Evolutionary conservation across 164 flowering plant genomes (phyloP).

Genomic region (Stephania cephalantha): DNA sequence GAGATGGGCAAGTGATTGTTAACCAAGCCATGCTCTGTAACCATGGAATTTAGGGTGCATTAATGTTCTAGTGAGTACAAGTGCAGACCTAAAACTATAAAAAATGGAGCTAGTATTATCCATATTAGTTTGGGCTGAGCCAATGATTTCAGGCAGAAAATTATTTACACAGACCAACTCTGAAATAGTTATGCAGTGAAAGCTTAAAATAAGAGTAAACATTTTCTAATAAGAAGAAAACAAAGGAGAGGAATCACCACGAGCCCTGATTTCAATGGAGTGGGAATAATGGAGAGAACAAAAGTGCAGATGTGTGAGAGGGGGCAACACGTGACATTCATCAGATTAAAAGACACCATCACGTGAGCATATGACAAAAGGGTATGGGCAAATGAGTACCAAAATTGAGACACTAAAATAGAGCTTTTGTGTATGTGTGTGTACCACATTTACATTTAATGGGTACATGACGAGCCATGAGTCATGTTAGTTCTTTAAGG

Average conservation of each 20-base stretch:
- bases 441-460: not conserved
- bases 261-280: not conserved
- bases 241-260: not conserved
- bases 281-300: not conserved
- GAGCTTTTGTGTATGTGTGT: not conserved
- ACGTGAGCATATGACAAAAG: constrained; percentile 16
- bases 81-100: not conserved
- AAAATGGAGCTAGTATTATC: not conserved
- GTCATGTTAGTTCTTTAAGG: not conserved
- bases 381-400: constrained; percentile 3
- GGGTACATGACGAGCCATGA: constrained; percentile 1
- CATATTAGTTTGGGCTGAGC: not conserved
- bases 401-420: not conserved
- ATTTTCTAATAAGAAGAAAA: not conserved
- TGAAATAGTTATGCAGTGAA: not conserved
- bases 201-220: not conserved
- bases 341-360: not conserved
- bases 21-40: not conserved
- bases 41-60: not conserved
- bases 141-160: not conserved
- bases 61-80: not conserved
- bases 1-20: not conserved
- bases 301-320: not conserved
- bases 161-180: not conserved
- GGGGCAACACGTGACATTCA: not conserved